Evolutionary conservation across 768 basidiomycete species (phyloP), one percentile per base, ranked within the genome.

Genomic region (Boletus fagicola): DNA sequence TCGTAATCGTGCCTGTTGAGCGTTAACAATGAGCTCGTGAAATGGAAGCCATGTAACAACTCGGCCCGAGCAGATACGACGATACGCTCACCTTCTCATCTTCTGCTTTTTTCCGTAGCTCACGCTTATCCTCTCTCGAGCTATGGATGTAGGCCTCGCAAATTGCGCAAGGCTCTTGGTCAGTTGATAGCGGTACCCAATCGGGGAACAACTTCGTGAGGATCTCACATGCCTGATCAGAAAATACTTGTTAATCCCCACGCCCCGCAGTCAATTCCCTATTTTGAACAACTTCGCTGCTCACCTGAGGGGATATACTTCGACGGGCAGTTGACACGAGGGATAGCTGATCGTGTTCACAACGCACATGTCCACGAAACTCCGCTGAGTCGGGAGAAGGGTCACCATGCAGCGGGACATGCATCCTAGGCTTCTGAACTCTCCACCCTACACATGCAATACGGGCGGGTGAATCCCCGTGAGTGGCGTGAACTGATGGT

Each of bases 361-460:
- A 94, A 3, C 73, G 66, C 49, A 93, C 85, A 66, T 94, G 81
- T 36, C 70, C 67, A 43, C 69, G 62, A 68, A 79, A 93, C 30
- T 82, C 80, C 6, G 69, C 67, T 28, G 81, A 76, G 64, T 86
- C 84, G 5, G 92, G 92, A 15, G 81, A 73, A 11, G 87, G 88
- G 70, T 94, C 92, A 26, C 68, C 72, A 64, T 82, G 67, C 39
- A 74, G 76, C 38, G 71, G 63, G 30, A 74, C 72, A 67, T 94
- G 92, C 88, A 94, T 91, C 71, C 83, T 89, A 24, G 92, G 92
- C 63, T 80, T 87, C 45, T 71, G 65, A 51, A 83, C 71, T 67
- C 77, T 77, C 92, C 92, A 94, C 68, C 91, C 92, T 94, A 35
- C 56, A 7, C 45, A 60, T 50, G 47, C 50, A 51, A 61, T 55